Conservation (phyloP, 2,329 filamentous ascomycete species). For the Ceratocystis destructans region DNA sequence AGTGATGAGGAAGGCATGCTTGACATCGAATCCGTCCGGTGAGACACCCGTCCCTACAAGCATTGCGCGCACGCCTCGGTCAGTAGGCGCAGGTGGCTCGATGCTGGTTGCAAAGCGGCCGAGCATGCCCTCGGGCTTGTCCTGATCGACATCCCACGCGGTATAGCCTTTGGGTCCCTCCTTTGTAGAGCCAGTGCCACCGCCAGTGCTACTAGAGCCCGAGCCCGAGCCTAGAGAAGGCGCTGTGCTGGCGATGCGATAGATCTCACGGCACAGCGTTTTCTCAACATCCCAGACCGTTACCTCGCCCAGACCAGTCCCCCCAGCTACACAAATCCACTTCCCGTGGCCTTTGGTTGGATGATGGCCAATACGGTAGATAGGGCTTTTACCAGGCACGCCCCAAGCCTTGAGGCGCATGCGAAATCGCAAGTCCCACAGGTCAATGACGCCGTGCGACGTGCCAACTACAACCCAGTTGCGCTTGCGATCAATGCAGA, state of each 20-base stretch:
- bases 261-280: constrained; percentile 74
- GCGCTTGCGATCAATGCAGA: constrained; percentile 71
- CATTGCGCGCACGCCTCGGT: constrained; percentile 62
- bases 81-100: constrained; percentile 37
- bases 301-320: constrained; percentile 74
- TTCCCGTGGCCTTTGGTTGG: constrained; percentile 64
- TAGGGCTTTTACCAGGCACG: constrained; percentile 62
- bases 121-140: constrained; percentile 75
- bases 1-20: constrained; percentile 72
- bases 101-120: constrained; percentile 67
- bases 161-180: constrained; percentile 56
- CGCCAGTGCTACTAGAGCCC: no score
- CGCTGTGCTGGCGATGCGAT: constrained; percentile 41
- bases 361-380: constrained; percentile 68
- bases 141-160: constrained; percentile 80
- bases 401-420: constrained; percentile 81
- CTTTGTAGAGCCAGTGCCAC: neutral
- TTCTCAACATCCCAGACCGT: constrained; percentile 95
- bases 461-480: constrained; percentile 90
- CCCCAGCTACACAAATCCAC: constrained; percentile 80
- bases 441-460: constrained; percentile 77
- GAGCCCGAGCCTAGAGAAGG: neutral
- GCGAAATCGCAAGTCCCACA: constrained; percentile 95
- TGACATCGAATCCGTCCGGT: constrained; percentile 56
- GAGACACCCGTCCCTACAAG: constrained; percentile 58